Conservation (phyloP, 2,329 filamentous ascomycete genomes). For the Nemania bipapillata region DNA sequence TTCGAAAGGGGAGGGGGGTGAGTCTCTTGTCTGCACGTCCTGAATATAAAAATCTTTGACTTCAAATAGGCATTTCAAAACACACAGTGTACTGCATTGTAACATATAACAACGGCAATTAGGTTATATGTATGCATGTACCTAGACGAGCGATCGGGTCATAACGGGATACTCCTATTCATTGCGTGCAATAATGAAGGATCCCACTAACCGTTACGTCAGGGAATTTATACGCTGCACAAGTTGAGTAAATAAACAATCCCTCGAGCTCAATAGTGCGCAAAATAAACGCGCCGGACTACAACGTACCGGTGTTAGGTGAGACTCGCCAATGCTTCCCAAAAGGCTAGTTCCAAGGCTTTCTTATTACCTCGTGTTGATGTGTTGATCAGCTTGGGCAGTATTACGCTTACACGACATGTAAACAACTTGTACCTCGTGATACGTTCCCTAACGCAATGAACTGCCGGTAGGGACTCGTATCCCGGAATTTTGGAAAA, state of each 20-base stretch:
- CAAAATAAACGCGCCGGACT: neutral
- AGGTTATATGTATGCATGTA: too few relatives aligned
- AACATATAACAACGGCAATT: too few relatives aligned
- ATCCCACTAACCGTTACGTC: neutral
- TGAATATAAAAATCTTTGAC: too few relatives aligned
- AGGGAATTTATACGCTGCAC: neutral
- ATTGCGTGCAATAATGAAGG: too few relatives aligned
- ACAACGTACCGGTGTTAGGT: neutral
- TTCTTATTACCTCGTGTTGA: neutral
- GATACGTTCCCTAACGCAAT: neutral
- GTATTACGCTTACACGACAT: neutral
- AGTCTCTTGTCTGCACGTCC: neutral
- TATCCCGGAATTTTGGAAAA: neutral
- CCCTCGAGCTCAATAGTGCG: neutral
- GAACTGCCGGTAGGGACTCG: neutral
- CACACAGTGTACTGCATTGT: too few relatives aligned
- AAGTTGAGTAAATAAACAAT: neutral
- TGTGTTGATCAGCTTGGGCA: neutral
- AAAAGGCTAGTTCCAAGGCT: neutral
- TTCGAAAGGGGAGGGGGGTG: neutral
- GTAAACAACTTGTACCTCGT: neutral
- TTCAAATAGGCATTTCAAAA: too few relatives aligned
- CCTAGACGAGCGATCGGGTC: too few relatives aligned
- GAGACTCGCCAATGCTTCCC: neutral
- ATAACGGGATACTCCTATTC: too few relatives aligned